Conservation (phyloP, 352 stramenopile species). For the Peronospora destructor region DNA sequence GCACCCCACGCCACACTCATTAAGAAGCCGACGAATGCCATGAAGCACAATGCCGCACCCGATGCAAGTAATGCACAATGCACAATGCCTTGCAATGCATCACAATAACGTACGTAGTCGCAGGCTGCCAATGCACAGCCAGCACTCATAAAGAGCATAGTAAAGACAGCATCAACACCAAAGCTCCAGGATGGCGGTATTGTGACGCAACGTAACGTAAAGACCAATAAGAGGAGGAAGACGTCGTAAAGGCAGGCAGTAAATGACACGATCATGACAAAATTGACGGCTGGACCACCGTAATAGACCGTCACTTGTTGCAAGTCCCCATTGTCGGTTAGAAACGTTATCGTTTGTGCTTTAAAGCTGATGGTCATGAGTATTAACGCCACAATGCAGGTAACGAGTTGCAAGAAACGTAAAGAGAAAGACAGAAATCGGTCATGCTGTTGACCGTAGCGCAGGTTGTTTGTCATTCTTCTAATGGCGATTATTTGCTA, state of each 20-base stretch:
- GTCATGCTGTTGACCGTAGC: slow-evolving; percentile 34
- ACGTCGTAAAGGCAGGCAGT: slow-evolving; percentile 42
- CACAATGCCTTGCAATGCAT: slow-evolving; percentile 32
- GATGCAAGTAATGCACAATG: slow-evolving; percentile 44
- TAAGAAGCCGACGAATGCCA: slow-evolving; percentile 55
- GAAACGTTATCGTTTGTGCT: slow-evolving; percentile 22
- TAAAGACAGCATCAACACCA: slow-evolving; percentile 51
- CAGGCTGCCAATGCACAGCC: slow-evolving; percentile 50
- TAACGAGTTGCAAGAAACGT: slow-evolving; percentile 45
- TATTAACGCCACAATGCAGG: slow-evolving; percentile 38
- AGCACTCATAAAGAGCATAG: slow-evolving; percentile 60
- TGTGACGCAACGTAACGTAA: slow-evolving; percentile 21
- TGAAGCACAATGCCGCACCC: slow-evolving; percentile 45
- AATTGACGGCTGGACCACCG: slow-evolving; percentile 50
- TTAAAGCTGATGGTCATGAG: slow-evolving; percentile 49
- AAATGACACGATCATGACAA: slow-evolving; percentile 58
- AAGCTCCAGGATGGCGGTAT: slow-evolving; percentile 44
- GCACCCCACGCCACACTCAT: slow-evolving; percentile 52
- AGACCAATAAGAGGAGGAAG: slow-evolving; percentile 46
- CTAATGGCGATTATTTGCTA: too few species aligned
- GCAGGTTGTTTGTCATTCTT: slow-evolving; percentile 10
- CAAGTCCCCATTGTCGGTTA: slow-evolving; percentile 2
- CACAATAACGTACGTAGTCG: slow-evolving; percentile 66
- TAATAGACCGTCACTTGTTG: slow-evolving; percentile 48
- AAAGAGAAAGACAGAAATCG: slow-evolving; percentile 40